These are phyloP conservation scores for Aegilops longissima DNA, from an alignment of 176 grass and related monocot species.

Conservation along the genomic window DNA sequence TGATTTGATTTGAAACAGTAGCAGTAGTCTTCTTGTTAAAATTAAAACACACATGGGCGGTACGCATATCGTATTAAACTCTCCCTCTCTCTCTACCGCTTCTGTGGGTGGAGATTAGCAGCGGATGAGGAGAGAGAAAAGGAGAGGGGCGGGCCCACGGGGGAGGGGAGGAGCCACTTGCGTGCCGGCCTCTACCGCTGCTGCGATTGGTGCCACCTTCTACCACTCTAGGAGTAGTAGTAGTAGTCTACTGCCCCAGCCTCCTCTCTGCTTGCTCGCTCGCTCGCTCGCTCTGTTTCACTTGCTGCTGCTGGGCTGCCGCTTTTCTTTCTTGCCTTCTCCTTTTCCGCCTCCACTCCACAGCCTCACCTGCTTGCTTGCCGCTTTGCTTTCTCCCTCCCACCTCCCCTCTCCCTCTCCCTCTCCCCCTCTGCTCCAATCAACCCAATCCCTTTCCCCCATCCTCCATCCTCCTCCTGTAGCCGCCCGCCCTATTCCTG, in stretches of 20 bases:
- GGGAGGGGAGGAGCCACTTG: constrained; percentile 31
- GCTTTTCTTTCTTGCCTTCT: no score
- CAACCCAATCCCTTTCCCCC: constrained; percentile 26
- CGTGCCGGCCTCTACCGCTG: constrained; percentile 60
- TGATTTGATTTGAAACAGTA: no score
- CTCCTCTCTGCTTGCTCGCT: no score
- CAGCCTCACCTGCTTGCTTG: background rate
- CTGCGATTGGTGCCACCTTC: constrained; percentile 50
- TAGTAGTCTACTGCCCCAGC: background rate
- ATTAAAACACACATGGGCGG: background rate
- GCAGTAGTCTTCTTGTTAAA: no score
- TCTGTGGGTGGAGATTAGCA: background rate
- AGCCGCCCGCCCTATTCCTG: background rate
- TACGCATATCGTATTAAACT: no score
- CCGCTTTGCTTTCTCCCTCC: background rate
- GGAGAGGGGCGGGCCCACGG: background rate
- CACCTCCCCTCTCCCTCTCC: background rate
- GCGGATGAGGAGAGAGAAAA: background rate
- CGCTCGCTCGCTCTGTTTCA: background rate
- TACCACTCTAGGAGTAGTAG: background rate
- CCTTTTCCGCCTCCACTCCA: background rate
- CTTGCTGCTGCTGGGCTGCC: background rate
- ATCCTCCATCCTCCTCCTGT: background rate
- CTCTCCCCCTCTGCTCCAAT: constrained; percentile 26
- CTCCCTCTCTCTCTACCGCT: background rate